Evolutionary conservation across 768 basidiomycete genomes (phyloP).

Genomic region (Suillus luteus): DNA sequence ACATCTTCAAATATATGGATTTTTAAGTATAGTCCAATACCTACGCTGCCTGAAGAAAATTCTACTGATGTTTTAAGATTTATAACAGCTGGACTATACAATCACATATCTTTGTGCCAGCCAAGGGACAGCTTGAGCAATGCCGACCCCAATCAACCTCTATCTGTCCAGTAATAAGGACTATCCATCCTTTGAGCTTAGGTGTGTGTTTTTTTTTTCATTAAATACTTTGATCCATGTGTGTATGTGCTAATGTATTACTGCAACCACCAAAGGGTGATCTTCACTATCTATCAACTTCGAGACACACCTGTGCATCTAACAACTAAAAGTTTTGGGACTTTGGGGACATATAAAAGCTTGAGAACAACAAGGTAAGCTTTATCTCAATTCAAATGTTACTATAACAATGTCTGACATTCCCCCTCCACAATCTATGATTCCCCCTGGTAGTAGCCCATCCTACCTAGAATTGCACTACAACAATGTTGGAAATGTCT

Average conservation of each 20-base stretch:
- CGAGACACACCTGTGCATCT: neutral
- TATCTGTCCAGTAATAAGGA: neutral
- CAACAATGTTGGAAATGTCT: neutral
- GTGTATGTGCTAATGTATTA: neutral
- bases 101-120: neutral
- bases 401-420: no score
- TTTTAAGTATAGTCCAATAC: neutral
- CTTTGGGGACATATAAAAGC: neutral
- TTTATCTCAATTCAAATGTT: no score
- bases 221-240: neutral
- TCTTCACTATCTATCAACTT: neutral
- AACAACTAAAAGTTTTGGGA: neutral
- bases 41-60: neutral
- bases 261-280: neutral
- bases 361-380: neutral
- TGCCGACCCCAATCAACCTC: neutral
- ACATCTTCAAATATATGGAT: neutral
- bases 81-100: neutral
- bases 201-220: neutral
- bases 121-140: neutral
- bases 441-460: neutral
- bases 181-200: neutral
- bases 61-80: neutral
- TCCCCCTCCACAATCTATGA: no score
- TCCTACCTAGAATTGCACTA: neutral